A percentile compares a stretch with the other conserved stretches of the same genome.
These are phyloP conservation scores for Botryobasidium botryosum DNA, from an alignment of 768 basidiomycete species.

Conservation along the genomic window DNA sequence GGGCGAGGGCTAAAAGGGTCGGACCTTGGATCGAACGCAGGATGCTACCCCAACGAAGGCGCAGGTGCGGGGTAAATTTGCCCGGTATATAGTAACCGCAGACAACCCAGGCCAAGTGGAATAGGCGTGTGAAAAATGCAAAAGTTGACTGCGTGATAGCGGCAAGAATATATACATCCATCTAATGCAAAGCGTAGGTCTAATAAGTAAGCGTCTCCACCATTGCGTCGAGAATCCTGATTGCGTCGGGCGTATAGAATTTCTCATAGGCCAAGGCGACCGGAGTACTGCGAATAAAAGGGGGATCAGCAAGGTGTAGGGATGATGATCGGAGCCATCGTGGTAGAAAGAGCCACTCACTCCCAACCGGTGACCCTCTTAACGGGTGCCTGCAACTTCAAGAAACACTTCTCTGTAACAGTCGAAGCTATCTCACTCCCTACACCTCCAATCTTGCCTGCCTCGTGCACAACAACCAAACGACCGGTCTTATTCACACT, in stretches of 20 bases:
- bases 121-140: no score
- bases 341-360: constrained; percentile 35
- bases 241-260: constrained; percentile 77
- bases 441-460: constrained; percentile 71
- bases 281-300: constrained; percentile 38
- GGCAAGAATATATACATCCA: no score
- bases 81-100: no score
- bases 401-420: constrained; percentile 74
- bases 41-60: no score
- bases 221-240: constrained; percentile 68
- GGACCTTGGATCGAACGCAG: no score
- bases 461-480: constrained; percentile 83
- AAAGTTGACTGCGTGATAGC: no score
- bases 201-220: constrained; percentile 59
- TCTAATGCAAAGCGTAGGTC: no score
- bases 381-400: constrained; percentile 77
- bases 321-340: constrained; percentile 4
- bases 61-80: no score
- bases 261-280: constrained; percentile 77
- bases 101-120: no score
- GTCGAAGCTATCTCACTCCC: constrained; percentile 87
- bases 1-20: no score
- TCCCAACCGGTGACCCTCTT: constrained; percentile 85
- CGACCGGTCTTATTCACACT: constrained; percentile 76
- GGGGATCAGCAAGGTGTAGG: constrained; percentile 2